Evolutionary conservation across 2,329 filamentous ascomycete genomes (phyloP), one percentile per base, ranked within the genome.

Genomic region (Myriosclerotinia curreyana): DNA sequence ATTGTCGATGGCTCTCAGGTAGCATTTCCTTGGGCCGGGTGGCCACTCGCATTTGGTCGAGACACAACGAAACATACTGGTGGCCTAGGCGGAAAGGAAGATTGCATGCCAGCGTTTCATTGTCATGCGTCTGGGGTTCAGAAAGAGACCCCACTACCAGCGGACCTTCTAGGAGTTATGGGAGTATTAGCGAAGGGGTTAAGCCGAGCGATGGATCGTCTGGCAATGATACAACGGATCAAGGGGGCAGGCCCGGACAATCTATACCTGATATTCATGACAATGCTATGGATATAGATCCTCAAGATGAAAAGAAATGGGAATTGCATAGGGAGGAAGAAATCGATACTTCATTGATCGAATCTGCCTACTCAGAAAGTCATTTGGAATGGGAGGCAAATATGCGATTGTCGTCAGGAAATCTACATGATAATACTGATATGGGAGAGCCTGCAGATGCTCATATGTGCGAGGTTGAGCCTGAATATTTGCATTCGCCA

Each of bases 1-100:
- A 74, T 71, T 66, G 65, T 67, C 63, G 62, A 79, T 79, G 78
- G 75, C 73, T 65, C 65, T 72, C 59, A 75, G 75, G 75, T 79
- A 77, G 75, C 76, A 73, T 67, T 36, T 55, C 52, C 66, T 76
- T 56, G 69, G 78, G 77, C 78, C 76, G 77, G 77, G 77, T 75
- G 76, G 77, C 76, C 77, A 76, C 50, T 59, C 62, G 65, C 42
- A 67, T 51, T 40, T 65, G 66, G 40, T 69, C 64, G 34, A 64
- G 63, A 44, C 64, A 66, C 20, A 63, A 65, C 64, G 66, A 67
- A 49, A 70, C 62, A 65, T 71, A 69, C 55, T 72, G 71, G 69
- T 73, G 71, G 71, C 69, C 67, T 20, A 64, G 69, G 31, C 64
- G 69, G 68, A 72, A 73, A 64, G 46, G 34, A 48, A 20, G 31